phyloP scores from a whole-genome alignment of 805 yeast genomes.

The Starmera caribaea region DNA sequence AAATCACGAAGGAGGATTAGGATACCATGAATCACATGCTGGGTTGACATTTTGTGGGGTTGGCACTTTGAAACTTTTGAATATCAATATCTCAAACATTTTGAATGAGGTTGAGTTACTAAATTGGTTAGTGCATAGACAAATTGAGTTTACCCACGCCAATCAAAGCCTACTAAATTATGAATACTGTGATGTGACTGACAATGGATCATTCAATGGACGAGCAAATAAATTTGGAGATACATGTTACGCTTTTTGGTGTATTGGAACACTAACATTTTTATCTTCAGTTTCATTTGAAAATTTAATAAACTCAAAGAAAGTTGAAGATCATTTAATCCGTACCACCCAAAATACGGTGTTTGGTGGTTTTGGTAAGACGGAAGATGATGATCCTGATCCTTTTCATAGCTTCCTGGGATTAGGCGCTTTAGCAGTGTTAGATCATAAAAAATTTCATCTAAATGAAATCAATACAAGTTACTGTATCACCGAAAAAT shows the following conservation, averaged over 20 bases:
- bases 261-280: slow-evolving; percentile 39
- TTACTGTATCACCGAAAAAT: too few species aligned
- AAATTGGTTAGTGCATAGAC: slow-evolving; percentile 59
- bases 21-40: slow-evolving; percentile 67
- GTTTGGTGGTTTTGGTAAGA: slow-evolving; percentile 73
- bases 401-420: slow-evolving; percentile 62
- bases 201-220: slow-evolving; percentile 79
- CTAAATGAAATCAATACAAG: too few species aligned
- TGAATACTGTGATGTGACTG: slow-evolving; percentile 33
- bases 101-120: slow-evolving; percentile 30
- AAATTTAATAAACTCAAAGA: slow-evolving; percentile 25
- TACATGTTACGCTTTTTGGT: slow-evolving; percentile 88
- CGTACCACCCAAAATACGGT: slow-evolving; percentile 46
- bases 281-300: slow-evolving; percentile 24
- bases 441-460: slow-evolving; percentile 2
- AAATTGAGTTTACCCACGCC: slow-evolving; percentile 31
- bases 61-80: slow-evolving; percentile 42
- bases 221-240: slow-evolving; percentile 78
- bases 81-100: slow-evolving; percentile 14
- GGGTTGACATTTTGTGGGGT: slow-evolving; percentile 85
- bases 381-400: slow-evolving; percentile 56
- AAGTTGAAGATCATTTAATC: slow-evolving; percentile 35
- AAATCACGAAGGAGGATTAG: slow-evolving; percentile 64
- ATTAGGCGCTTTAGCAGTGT: slow-evolving; percentile 35
- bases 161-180: slow-evolving; percentile 18